A percentile compares a stretch with the other conserved stretches of the same genome.
Evolutionary conservation across 2,329 filamentous ascomycete species (phyloP).

Genomic region (Pyrenophora seminiperda): DNA sequence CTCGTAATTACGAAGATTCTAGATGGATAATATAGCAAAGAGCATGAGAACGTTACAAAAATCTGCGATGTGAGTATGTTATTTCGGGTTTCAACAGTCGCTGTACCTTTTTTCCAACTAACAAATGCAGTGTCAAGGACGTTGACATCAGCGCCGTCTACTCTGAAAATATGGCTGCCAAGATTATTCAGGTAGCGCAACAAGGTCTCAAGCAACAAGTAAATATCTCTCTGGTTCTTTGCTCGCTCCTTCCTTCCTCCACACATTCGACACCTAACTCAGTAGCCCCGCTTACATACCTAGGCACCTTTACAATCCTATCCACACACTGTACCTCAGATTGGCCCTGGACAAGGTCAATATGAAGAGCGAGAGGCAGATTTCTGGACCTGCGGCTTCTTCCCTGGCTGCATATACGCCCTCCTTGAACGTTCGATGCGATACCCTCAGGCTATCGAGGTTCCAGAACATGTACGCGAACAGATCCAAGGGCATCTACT

Average conservation of each 20-base stretch:
- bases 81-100: not conserved
- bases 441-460: constrained; percentile 33
- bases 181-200: constrained; percentile 43
- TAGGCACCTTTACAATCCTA: constrained; percentile 38
- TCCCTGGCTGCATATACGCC: constrained; percentile 43
- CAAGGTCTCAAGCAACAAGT: constrained; percentile 34
- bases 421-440: constrained; percentile 40
- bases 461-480: constrained; percentile 24
- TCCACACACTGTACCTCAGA: constrained; percentile 43
- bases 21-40: too few species aligned
- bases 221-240: not conserved
- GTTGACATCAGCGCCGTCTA: constrained; percentile 36
- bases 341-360: constrained; percentile 26
- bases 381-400: constrained; percentile 48
- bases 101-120: not conserved
- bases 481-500: constrained; percentile 33
- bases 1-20: too few species aligned
- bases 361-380: constrained; percentile 46
- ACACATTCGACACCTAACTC: not conserved
- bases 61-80: constrained; percentile 14
- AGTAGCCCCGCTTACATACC: not conserved
- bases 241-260: not conserved
- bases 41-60: not conserved
- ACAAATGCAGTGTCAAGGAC: constrained; percentile 26
- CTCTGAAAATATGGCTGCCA: constrained; percentile 38